phyloP scores from a whole-genome alignment of 2,329 filamentous ascomycete species.

The Arthroderma uncinatum region DNA sequence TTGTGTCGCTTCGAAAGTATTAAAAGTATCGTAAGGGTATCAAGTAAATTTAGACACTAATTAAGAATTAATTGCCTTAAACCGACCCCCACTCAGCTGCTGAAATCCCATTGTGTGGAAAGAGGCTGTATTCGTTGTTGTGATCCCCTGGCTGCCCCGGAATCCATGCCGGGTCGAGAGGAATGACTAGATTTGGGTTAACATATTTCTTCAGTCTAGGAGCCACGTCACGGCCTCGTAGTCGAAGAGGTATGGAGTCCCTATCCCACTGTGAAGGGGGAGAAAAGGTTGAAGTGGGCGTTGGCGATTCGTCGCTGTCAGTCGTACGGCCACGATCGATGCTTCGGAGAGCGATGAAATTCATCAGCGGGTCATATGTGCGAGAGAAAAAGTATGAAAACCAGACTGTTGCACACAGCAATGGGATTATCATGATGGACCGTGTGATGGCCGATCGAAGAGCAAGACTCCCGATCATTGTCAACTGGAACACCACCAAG shows the following conservation, averaged over 20 bases:
- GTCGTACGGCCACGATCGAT: conserved; percentile 51
- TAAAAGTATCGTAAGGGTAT: neutral
- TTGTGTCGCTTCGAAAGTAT: neutral
- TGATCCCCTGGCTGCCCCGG: conserved; percentile 19
- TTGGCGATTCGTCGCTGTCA: conserved; percentile 21
- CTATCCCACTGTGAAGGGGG: conserved; percentile 35
- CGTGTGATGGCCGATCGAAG: conserved; percentile 61
- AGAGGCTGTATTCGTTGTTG: neutral
- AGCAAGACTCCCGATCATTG: conserved; percentile 78
- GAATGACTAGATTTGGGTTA: conserved; percentile 37
- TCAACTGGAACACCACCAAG: conserved; percentile 76
- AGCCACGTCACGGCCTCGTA: conserved; percentile 32
- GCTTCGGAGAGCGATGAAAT: conserved; percentile 82
- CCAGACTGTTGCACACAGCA: conserved; percentile 74
- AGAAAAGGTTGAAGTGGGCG: conserved; percentile 29
- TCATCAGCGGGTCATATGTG: conserved; percentile 78
- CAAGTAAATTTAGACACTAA: neutral
- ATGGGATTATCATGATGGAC: conserved; percentile 61
- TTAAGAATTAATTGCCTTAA: neutral
- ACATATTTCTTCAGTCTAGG: conserved; percentile 36
- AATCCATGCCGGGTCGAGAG: conserved; percentile 37
- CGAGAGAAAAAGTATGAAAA: conserved; percentile 71
- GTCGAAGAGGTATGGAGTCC: conserved; percentile 32
- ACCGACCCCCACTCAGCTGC: neutral
- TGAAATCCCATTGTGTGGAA: neutral